These are phyloP conservation scores for Fomitiporia mediterranea DNA, from an alignment of 1,284 basidiomycete species.

Conservation along the genomic window DNA sequence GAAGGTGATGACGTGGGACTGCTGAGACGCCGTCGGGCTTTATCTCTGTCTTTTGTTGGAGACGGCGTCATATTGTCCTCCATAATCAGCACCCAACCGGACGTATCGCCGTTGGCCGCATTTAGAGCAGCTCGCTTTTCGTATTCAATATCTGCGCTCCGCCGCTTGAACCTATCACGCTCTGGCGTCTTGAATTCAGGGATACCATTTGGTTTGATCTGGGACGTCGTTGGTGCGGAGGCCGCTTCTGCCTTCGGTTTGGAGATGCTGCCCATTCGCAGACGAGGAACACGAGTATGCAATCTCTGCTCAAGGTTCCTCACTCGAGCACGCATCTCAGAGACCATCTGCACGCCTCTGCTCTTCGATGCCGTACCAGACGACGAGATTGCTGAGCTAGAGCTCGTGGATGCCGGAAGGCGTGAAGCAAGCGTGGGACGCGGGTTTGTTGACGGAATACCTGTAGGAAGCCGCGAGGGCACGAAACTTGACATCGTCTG, in stretches of 20 bases:
- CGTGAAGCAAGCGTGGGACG: conserved; percentile 14
- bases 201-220: background rate
- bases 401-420: conserved; percentile 6
- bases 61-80: conserved; percentile 61
- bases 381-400: conserved; percentile 13
- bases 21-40: conserved; percentile 52
- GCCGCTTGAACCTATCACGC: conserved; percentile 24
- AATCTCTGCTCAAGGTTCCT: conserved; percentile 78
- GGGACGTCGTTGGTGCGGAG: conserved; percentile 26
- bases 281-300: conserved; percentile 73
- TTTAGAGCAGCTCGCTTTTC: conserved; percentile 24
- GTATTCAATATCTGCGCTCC: conserved; percentile 30
- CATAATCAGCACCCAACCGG: conserved; percentile 81
- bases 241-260: conserved; percentile 39
- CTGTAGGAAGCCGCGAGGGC: conserved; percentile 19
- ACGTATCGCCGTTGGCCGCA: conserved; percentile 42
- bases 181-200: conserved; percentile 5
- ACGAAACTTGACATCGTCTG: conserved; percentile 49
- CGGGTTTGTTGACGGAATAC: conserved; percentile 19
- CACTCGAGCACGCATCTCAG: conserved; percentile 79
- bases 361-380: conserved; percentile 52
- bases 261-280: conserved; percentile 71
- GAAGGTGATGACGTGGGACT: conserved; percentile 41
- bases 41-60: conserved; percentile 53
- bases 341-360: conserved; percentile 83